These are phyloP conservation scores for Calonectria ilicicola DNA, from an alignment of 2,329 filamentous ascomycete genomes.

Conservation along the genomic window DNA sequence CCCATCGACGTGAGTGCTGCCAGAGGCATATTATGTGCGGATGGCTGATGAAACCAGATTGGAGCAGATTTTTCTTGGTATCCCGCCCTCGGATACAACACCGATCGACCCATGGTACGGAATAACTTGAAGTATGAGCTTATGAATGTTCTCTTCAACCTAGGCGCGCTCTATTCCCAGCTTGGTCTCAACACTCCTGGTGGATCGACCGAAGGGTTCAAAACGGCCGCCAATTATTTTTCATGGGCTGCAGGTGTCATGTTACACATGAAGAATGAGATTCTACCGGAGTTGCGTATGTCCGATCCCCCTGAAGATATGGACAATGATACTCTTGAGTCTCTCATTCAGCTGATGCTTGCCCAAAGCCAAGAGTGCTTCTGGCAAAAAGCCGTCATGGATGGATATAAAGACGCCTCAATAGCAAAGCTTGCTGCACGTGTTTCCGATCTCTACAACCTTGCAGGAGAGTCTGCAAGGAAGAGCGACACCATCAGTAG, in stretches of 20 bases:
- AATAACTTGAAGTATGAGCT: slow-evolving; percentile 85
- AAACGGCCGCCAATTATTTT: slow-evolving; percentile 90
- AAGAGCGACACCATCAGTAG: slow-evolving; percentile 91
- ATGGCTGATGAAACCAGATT: slow-evolving; percentile 65
- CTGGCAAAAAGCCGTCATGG: slow-evolving; percentile 97
- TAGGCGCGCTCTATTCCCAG: slow-evolving; percentile 93
- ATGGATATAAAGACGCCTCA: slow-evolving; percentile 89
- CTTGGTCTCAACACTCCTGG: slow-evolving; percentile 86
- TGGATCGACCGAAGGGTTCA: slow-evolving; percentile 83
- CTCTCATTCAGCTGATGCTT: slow-evolving; percentile 84
- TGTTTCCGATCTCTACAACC: slow-evolving; percentile 90
- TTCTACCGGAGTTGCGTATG: slow-evolving; percentile 85
- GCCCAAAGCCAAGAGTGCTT: slow-evolving; percentile 98
- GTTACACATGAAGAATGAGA: slow-evolving; percentile 77
- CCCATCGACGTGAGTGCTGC: slow-evolving; percentile 79
- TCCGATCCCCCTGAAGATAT: slow-evolving; percentile 93
- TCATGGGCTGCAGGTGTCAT: slow-evolving; percentile 89
- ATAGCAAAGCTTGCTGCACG: slow-evolving; percentile 91
- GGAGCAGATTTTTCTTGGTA: slow-evolving; percentile 98
- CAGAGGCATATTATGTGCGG: not conserved
- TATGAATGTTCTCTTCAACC: slow-evolving; percentile 92
- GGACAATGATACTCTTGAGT: slow-evolving; percentile 88
- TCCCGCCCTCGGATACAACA: slow-evolving; percentile 91
- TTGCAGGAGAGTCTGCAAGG: slow-evolving; percentile 86
- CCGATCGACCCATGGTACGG: slow-evolving; percentile 74